Base-by-base conservation (phyloP, 1,284 basidiomycete genomes). In the Takashimella tepidaria region DNA sequence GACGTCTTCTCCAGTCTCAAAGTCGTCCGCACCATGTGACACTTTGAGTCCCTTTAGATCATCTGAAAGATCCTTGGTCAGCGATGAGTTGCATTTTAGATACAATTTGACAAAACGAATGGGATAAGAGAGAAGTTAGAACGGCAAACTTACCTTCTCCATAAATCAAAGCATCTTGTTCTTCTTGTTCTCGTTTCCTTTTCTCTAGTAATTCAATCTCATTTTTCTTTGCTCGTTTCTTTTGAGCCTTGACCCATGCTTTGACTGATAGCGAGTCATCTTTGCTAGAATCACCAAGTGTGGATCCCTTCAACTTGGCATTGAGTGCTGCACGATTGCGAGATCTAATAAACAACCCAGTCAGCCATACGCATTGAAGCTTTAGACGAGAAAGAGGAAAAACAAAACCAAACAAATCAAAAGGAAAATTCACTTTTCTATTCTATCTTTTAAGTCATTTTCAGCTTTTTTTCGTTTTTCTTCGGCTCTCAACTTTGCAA, bases 21-120 rank as follows among this genome's bases (percentile, higher is more conserved):
- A 82, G 57, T 83, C 87, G 56, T 95, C 89, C 55, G 95, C 84
- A 79, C 91, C 90, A 77, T 99, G 96, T 75, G 83, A 87, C 69
- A 99, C 96, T 80, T 95, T 96, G 57, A 99, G 77, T 43, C 96
- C 96, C 54, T 81, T 83, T 57, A 98, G 83, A 76, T 98, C 95
- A 26, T 70, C 68, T 74, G 51, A 26, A 51, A 75, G 31, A 37
- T n/a, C n/a, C n/a, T n/a, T 16, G 31, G 77, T 51, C 58, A 58
- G 43, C 20, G 22, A n/a, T 37, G 41, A 49, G 21, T 19, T 11
- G 50, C 25, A 31, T 26, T 31, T 24, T 43, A 50, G 16, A 21
- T 23, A 37, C 37, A 49, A 51, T 50, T 26, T 42, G 27, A 59
- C 40, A 55, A 13, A 52, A n/a, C 6, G 45, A 4, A 25, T 47